Conservation (phyloP, 1,139 yeast genomes). For the Pichia sp. region DNA sequence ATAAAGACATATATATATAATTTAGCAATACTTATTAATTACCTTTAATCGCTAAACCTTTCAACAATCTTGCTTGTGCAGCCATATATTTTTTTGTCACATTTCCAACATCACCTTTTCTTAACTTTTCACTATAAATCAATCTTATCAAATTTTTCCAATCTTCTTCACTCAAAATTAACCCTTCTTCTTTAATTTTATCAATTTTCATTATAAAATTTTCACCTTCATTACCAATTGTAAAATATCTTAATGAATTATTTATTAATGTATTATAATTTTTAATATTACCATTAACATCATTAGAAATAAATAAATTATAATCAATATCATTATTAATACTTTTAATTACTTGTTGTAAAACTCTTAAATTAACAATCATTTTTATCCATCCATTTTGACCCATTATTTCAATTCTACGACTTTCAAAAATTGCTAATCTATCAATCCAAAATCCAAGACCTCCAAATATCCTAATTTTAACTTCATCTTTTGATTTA, state of each 20-base stretch:
- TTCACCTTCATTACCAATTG: constrained; percentile 18
- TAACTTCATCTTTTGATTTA: constrained; percentile 26
- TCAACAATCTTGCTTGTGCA: constrained; percentile 12
- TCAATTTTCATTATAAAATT: constrained; percentile 7
- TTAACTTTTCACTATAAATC: constrained; percentile 40
- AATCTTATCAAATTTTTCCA: constrained; percentile 39
- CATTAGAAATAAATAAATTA: neutral
- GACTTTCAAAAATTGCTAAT: constrained; percentile 55
- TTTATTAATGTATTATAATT: constrained; percentile 3
- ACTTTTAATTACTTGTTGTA: constrained; percentile 71
- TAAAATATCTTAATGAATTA: constrained; percentile 48
- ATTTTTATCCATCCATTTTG: constrained; percentile 62
- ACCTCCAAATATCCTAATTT: constrained; percentile 40
- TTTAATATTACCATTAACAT: neutral
- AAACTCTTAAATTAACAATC: constrained; percentile 59
- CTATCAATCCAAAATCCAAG: constrained; percentile 47
- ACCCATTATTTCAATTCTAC: constrained; percentile 49
- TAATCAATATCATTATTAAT: constrained; percentile 38
- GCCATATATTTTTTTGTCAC: constrained; percentile 12
- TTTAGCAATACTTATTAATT: too few relatives aligned
- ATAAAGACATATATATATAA: neutral
- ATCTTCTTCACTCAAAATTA: constrained; percentile 28
- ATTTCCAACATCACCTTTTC: constrained; percentile 19
- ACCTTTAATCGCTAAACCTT: constrained; percentile 4
- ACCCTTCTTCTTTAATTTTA: constrained; percentile 5